phyloP scores from a whole-genome alignment of 768 basidiomycete species.

The Mycena crocata region DNA sequence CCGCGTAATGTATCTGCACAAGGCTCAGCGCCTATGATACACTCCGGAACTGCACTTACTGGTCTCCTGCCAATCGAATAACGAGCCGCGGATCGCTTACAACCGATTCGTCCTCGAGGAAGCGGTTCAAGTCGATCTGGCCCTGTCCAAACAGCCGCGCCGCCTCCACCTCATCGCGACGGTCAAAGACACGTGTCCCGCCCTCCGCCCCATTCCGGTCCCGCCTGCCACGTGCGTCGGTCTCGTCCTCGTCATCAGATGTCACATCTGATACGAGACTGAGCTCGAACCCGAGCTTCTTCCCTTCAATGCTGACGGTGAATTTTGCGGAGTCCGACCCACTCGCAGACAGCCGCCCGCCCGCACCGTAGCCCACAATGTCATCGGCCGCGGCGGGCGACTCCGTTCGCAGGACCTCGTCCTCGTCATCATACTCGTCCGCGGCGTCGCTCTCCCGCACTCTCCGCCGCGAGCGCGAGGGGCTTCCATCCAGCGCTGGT shows the following conservation, averaged over 20 bases:
- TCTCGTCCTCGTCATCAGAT: slow-evolving; percentile 29
- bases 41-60: slow-evolving; percentile 55
- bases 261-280: slow-evolving; percentile 62
- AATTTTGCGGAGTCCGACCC: slow-evolving; percentile 72
- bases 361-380: slow-evolving; percentile 53
- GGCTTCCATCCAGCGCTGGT: slow-evolving; percentile 61
- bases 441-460: slow-evolving; percentile 13
- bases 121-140: slow-evolving; percentile 70
- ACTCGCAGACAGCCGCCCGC: slow-evolving; percentile 69
- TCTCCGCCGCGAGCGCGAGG: slow-evolving; percentile 36
- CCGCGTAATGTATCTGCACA: slow-evolving; percentile 78
- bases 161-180: slow-evolving; percentile 64
- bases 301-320: slow-evolving; percentile 71
- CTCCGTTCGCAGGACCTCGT: slow-evolving; percentile 75
- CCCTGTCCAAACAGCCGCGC: slow-evolving; percentile 67
- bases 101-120: slow-evolving; percentile 73
- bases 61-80: slow-evolving; percentile 75
- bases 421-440: slow-evolving; percentile 82
- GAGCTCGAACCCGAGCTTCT: slow-evolving; percentile 76
- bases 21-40: slow-evolving; percentile 3
- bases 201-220: slow-evolving; percentile 38
- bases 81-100: slow-evolving; percentile 75
- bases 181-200: slow-evolving; percentile 41
- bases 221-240: slow-evolving; percentile 37
- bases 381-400: slow-evolving; percentile 42